Base-by-base conservation (phyloP, 306 rosid species). In the Fragaria nilgerrensis region DNA sequence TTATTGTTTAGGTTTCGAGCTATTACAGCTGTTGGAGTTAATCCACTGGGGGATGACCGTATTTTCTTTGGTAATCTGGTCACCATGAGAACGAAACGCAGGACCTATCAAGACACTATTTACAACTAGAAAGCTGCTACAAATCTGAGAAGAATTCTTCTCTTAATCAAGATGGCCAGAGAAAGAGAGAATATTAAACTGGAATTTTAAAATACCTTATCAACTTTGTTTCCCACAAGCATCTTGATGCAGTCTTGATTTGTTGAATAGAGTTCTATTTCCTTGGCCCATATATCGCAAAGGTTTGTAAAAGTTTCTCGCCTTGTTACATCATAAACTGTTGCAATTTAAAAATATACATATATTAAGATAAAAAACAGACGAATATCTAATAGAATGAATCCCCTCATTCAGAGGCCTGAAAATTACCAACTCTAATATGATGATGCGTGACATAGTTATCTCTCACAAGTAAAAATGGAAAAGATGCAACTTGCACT, bases 221-320 rank as follows among this genome's bases (percentile, higher is more conserved):
- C 99, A 50, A 96, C 89, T 88, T 96, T 96, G 90, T 92, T 92
- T 77, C 99, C 99, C 61, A 96, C 99, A 81, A 96, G 97, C 98
- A 96, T 91, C 88, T 91, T 96, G 86, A 96, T 92, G 86, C 96
- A 91, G 82, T 96, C 98, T 87, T 87, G 98, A 85, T 92, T 96
- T 82, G 97, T 96, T 16, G 97, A 92, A 83, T 92, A 91, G 77
- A 92, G 97, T 56, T 92, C 98, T 55, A 96, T 86, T 87, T 96
- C 98, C 87, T 89, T 96, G 68, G 98, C 92, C 99, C 99, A 92
- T 84, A 96, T 65, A 76, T 96, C 96, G 75, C 96, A 87, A 58
- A 96, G 94, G 84, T 91, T 88, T 37, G 98, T 96, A 85, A 96
- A 92, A 77, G 98, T 96, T 39, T 96, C 97, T 77, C 94, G 84